Base-by-base conservation (phyloP, 805 yeast species). In the baker's yeast (Saccharomyces cerevisiae) region DNA sequence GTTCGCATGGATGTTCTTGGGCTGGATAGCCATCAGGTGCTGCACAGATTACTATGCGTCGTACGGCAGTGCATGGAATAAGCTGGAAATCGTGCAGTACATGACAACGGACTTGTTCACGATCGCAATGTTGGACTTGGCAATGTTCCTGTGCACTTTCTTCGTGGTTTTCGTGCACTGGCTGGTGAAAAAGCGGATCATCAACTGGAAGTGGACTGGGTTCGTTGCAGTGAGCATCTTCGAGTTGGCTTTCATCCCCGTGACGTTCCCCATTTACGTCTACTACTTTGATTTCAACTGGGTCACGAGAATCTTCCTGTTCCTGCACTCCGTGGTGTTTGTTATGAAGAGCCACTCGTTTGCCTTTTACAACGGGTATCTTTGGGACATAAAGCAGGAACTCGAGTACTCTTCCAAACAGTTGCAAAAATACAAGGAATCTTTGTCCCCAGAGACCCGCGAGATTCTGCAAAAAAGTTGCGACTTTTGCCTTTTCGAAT, bases 291-390 rank as follows among this genome's bases (percentile, higher is more conserved):
- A 61, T 10, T 86, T 79, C 62, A 89, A 95, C 11, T 94, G 99
- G 99, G 87, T 91, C 50, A 96, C 89, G 1, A 83, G 84, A 64
- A 91, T 91, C 47, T 94, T 89, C 63, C 71, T 94, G 57, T 79
- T 89, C 56, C 73, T 94, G 51, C 99, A 94, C 67, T 81, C 90
- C 10, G 74, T 89, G 50, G 98, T 94, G 1, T 74, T 90, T 59
- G 67, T 95, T 61, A 94, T 94, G 99, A 94, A 94, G 68, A 85
- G 86, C 82, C 98, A 94, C 69, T 90, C 98, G 1, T 94, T 84
- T 67, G 89, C 89, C 1, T 90, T 87, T 64, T 94, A 84, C 73
- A 91, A 91, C 65, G 99, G 98, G 0, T 89, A 92, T 67, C 72
- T 94, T 55, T 88, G 95, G 90, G 72, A 68, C 32, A 80, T 85